Evolutionary conservation across 768 basidiomycete species (phyloP).

Genomic region (Phallus indusiatus): DNA sequence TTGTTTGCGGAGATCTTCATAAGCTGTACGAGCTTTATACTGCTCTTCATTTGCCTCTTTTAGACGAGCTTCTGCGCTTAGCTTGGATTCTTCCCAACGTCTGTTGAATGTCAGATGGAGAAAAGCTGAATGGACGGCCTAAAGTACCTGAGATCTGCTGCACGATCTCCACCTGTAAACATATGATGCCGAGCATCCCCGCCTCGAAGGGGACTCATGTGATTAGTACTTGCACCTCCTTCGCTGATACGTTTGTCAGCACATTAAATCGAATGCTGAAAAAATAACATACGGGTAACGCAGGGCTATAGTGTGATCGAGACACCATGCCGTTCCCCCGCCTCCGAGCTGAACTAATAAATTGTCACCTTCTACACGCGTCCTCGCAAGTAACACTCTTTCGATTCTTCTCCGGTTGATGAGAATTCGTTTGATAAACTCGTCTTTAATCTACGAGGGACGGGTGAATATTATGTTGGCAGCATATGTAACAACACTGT

Average conservation of each 20-base stretch:
- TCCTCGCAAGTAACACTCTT: slow-evolving; percentile 50
- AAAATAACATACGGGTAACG: slow-evolving; percentile 48
- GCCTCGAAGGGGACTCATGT: slow-evolving; percentile 21
- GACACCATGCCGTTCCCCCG: slow-evolving; percentile 55
- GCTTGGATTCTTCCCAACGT: slow-evolving; percentile 33
- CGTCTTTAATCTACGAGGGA: slow-evolving; percentile 52
- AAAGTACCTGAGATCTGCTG: slow-evolving; percentile 37
- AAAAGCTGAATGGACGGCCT: background rate
- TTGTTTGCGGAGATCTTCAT: background rate
- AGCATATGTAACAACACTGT: slow-evolving; percentile 16
- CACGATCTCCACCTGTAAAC: slow-evolving; percentile 43
- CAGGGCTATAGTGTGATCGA: slow-evolving; percentile 51
- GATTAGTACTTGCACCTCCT: slow-evolving; percentile 53
- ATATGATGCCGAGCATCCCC: slow-evolving; percentile 35
- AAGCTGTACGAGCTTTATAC: background rate
- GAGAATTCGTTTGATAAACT: slow-evolving; percentile 67
- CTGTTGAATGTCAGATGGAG: slow-evolving; percentile 23
- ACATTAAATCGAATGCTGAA: background rate
- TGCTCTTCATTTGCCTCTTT: background rate
- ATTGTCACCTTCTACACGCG: slow-evolving; percentile 55
- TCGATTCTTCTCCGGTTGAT: slow-evolving; percentile 74
- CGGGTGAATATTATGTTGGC: background rate
- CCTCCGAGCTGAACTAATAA: slow-evolving; percentile 32
- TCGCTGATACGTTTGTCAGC: slow-evolving; percentile 32
- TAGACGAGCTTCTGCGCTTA: slow-evolving; percentile 23